A percentile compares a stretch with the other conserved stretches of the same genome.
phyloP scores from a whole-genome alignment of 495 filamentous ascomycete genomes.

The Neurospora terricola region DNA sequence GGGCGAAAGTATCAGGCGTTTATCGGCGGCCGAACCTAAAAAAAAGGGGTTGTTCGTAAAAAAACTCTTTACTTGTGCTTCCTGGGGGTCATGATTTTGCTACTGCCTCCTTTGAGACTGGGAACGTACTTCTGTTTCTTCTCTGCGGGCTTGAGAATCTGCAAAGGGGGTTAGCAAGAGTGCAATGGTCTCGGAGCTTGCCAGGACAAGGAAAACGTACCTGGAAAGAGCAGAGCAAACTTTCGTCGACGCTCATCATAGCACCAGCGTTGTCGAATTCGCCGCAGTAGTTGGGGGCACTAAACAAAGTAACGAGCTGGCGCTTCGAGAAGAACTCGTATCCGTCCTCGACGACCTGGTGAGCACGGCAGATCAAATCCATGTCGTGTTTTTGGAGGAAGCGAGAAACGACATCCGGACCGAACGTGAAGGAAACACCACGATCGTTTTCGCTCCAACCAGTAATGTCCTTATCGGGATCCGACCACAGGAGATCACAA shows the following conservation, averaged over 20 bases:
- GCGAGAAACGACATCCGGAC: constrained; percentile 95
- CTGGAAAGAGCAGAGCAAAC: constrained; percentile 97
- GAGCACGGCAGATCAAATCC: constrained; percentile 97
- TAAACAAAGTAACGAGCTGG: constrained; percentile 95
- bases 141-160: constrained; percentile 99
- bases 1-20: constrained; percentile 22
- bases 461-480: constrained; percentile 99
- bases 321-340: constrained; percentile 99
- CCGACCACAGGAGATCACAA: constrained; percentile 96
- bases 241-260: constrained; percentile 99
- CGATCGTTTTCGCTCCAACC: constrained; percentile 99
- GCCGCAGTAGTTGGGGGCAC: constrained; percentile 97
- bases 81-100: constrained; percentile 79
- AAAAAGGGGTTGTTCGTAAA: constrained; percentile 74
- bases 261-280: constrained; percentile 99
- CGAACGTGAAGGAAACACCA: constrained; percentile 97
- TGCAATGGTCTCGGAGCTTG: background rate
- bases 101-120: constrained; percentile 63
- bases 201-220: constrained; percentile 40
- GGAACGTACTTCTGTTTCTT: constrained; percentile 99
- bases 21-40: constrained; percentile 97
- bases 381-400: constrained; percentile 99
- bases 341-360: constrained; percentile 97
- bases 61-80: constrained; percentile 67
- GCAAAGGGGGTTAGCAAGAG: constrained; percentile 14